These are phyloP conservation scores for Russula sp. DNA, from an alignment of 768 basidiomycete species.

Conservation along the genomic window DNA sequence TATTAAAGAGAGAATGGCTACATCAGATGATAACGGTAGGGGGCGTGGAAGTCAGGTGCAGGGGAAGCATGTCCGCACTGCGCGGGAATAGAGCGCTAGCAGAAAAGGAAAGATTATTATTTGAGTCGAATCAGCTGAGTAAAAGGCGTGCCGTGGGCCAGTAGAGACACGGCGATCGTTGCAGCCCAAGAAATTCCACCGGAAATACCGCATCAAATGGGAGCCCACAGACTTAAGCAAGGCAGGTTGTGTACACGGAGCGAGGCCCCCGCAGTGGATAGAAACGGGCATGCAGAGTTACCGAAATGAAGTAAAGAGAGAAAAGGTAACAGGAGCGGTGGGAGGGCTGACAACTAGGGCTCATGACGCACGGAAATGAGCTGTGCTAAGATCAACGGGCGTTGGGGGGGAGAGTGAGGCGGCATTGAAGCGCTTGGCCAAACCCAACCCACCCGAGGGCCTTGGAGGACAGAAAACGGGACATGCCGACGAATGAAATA, in stretches of 20 bases:
- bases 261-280: not conserved
- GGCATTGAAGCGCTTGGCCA: not conserved
- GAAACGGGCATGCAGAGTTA: not conserved
- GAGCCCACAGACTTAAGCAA: not conserved
- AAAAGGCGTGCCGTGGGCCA: not conserved
- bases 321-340: not conserved
- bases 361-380: not conserved
- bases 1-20: constrained; percentile 9
- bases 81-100: constrained; percentile 16
- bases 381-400: constrained; percentile 3
- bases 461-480: constrained; percentile 5
- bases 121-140: constrained; percentile 12
- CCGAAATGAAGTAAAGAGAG: not conserved
- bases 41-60: constrained; percentile 20
- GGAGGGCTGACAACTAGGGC: not conserved
- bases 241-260: not conserved
- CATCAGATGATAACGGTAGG: constrained; percentile 16
- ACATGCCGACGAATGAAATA: constrained; percentile 4
- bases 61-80: constrained; percentile 15
- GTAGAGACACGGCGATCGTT: constrained; percentile 7
- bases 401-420: not conserved
- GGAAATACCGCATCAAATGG: not conserved
- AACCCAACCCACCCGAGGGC: not conserved
- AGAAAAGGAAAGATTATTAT: constrained; percentile 15
- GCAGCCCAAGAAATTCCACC: not conserved